Evolutionary conservation across 1,284 basidiomycete genomes (phyloP).

Genomic region (Somion occarium): DNA sequence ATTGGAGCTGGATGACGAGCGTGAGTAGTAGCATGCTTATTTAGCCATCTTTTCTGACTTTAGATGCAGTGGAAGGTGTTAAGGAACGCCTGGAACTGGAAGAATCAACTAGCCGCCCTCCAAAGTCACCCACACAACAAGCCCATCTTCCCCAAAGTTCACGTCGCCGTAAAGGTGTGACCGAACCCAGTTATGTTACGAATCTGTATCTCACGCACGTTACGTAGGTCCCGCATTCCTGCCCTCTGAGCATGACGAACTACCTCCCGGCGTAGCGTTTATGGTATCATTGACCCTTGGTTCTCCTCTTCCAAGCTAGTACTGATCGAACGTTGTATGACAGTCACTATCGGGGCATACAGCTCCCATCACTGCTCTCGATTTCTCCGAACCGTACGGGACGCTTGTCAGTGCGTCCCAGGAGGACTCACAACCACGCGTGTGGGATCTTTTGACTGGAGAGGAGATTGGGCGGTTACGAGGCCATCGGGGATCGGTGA

Average conservation of each 20-base stretch:
- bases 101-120: conserved; percentile 36
- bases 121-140: conserved; percentile 30
- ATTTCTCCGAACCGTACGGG: conserved; percentile 97
- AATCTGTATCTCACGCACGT: conserved; percentile 12
- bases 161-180: conserved; percentile 75
- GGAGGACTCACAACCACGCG: conserved; percentile 70
- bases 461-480: conserved; percentile 76
- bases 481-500: conserved; percentile 79
- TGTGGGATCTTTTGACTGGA: conserved; percentile 88
- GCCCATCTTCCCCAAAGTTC: conserved; percentile 57
- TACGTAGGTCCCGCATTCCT: conserved; percentile 83
- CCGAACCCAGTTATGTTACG: no score
- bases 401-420: conserved; percentile 86
- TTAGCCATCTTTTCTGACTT: background rate
- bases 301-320: conserved; percentile 5
- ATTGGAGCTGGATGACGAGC: conserved; percentile 91
- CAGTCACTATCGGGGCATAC: conserved; percentile 81
- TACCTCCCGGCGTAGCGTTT: conserved; percentile 93
- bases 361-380: conserved; percentile 82
- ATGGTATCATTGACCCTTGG: conserved; percentile 57
- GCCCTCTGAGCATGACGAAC: conserved; percentile 94
- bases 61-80: conserved; percentile 72
- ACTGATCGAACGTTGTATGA: conserved; percentile 2
- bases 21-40: conserved; percentile 40
- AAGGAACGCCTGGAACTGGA: conserved; percentile 78